Base-by-base conservation (phyloP, 1,284 basidiomycete genomes). In the Puccinia novopanici region DNA sequence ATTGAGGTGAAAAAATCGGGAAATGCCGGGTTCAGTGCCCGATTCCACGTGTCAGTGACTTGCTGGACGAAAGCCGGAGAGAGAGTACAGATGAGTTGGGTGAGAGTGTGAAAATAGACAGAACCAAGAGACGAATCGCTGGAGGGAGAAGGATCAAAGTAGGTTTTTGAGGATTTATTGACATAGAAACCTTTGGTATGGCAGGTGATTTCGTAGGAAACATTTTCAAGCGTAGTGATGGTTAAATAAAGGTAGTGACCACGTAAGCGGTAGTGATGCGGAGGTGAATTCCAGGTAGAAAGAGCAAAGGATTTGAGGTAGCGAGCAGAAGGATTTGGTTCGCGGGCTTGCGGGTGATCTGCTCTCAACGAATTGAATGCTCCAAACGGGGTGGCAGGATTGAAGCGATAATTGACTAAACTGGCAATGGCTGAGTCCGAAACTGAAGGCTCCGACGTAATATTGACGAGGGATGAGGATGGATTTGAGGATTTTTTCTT, bases 231-330 rank as follows among this genome's bases (percentile, higher is more conserved):
- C 2, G 88, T 87, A 54, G 86, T 86, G 68, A 89, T 85, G 65
- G 87, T 87, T 72, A 90, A 85, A 84, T 90, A 90, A 79, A 89
- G 86, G 84, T 89, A 89, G 52, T 89, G 89, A 72, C 87, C 85
- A 81, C 84, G 82, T 57, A 89, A 87, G 59, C 87, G 87, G 52
- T 87, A 85, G 82, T 89, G 88, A 34, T 88, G 88, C 9, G 89
- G 88, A 40, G 89, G 88, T 34, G 89, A 89, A 84, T 89, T 89
- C 88, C 89, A 90, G n/a, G 87, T 87, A 37, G 88, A 88, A 72
- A 90, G 84, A 81, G 87, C 86, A 81, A 89, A 86, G n/a, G 86
- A 84, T 81, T 86, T 87, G 57, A 89, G 86, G 84, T 83, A 85
- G 82, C 83, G 34, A 83, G 85, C 83, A 84, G 86, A 81, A 83